phyloP scores from a whole-genome alignment of 2,329 filamentous ascomycete species.

The Trichothecium sympodiale region DNA sequence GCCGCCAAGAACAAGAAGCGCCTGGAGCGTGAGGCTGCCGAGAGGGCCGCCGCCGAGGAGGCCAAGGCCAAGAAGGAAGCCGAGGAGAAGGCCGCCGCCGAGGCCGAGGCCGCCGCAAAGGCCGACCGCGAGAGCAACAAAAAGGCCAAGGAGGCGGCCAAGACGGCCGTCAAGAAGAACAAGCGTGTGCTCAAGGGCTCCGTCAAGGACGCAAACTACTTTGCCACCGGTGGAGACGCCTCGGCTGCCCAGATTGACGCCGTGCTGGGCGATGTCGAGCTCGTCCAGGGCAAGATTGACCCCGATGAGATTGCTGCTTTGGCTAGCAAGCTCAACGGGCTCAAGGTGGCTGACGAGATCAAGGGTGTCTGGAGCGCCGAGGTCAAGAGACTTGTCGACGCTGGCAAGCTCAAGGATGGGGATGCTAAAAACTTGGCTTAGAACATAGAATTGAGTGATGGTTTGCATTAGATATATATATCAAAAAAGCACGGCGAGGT shows the following conservation, averaged over 20 bases:
- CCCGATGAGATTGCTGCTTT: slow-evolving; percentile 80
- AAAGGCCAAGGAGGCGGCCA: slow-evolving; percentile 97
- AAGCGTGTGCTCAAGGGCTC: slow-evolving; percentile 91
- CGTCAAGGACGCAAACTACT: slow-evolving; percentile 98
- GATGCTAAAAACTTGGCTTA: slow-evolving; percentile 66
- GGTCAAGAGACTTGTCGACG: slow-evolving; percentile 64
- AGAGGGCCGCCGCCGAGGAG: slow-evolving; percentile 78
- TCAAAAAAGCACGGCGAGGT: too few relatives aligned
- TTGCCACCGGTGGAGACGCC: slow-evolving; percentile 59
- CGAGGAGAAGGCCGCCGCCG: slow-evolving; percentile 67
- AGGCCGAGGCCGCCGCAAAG: slow-evolving; percentile 82
- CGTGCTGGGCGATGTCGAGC: slow-evolving; percentile 76
- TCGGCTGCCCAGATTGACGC: slow-evolving; percentile 70
- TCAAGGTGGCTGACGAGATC: slow-evolving; percentile 74
- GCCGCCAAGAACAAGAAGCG: slow-evolving; percentile 95
- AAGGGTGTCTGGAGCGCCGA: slow-evolving; percentile 74
- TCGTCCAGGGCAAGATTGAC: slow-evolving; percentile 79
- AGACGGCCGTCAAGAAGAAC: slow-evolving; percentile 99
- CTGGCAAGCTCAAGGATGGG: slow-evolving; percentile 76
- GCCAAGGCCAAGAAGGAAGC: slow-evolving; percentile 74
- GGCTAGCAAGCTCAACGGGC: slow-evolving; percentile 66
- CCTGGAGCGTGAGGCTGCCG: slow-evolving; percentile 80
- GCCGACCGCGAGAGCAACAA: slow-evolving; percentile 70
- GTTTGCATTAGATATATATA: too few relatives aligned
- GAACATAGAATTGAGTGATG: too few relatives aligned